Base-by-base conservation (phyloP, 2,329 filamentous ascomycete genomes). In the Phaeosphaeria sp. region DNA sequence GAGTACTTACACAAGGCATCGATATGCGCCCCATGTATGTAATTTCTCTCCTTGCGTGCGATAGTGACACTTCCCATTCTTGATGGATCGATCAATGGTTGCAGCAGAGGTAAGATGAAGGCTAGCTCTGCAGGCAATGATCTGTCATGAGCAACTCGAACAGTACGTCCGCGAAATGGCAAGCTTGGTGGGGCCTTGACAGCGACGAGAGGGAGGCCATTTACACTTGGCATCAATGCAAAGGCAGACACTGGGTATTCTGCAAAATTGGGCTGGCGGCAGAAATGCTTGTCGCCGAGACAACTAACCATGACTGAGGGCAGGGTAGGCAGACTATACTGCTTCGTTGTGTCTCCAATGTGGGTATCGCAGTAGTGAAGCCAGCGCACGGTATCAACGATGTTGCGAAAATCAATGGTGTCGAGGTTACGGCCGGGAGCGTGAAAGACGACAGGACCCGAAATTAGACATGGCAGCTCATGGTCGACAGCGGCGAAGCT, bases 331-430 rank as follows among this genome's bases (percentile, higher is more conserved):
- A 46, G 21, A 15, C 10, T 46, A 17, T 2, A 20, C 3, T 25
- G 22, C 21, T 23, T 6, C 13, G 43, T 2, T 7, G 43, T 2
- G 7, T 21, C 43, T 6, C 4, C 5, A 21, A 46, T 25, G 21
- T 46, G 43, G 2, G 6, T 10, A 4, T 7, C 5, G 6, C 5
- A 10, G 15, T 46, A 46, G 20, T 46, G 15, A 2, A 6, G 3
- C 21, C 43, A 46, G 43, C 43, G 43, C 2, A 63, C 53, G 25
- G 25, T 46, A 43, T 61, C 58, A 23, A 47, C 30, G 25, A 59
- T 48, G 46, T 56, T 55, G 48, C 58, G 48, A 46, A 61, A 61
- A 21, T 46, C 43, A 15, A 21, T 17, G 10, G 43, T 17, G 43
- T 46, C 21, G 20, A 46, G 43, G 43, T 46, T 46, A 21, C 43